Base-by-base conservation (phyloP, 192 early-diverging fungal species). In the Coemansia biformis region DNA sequence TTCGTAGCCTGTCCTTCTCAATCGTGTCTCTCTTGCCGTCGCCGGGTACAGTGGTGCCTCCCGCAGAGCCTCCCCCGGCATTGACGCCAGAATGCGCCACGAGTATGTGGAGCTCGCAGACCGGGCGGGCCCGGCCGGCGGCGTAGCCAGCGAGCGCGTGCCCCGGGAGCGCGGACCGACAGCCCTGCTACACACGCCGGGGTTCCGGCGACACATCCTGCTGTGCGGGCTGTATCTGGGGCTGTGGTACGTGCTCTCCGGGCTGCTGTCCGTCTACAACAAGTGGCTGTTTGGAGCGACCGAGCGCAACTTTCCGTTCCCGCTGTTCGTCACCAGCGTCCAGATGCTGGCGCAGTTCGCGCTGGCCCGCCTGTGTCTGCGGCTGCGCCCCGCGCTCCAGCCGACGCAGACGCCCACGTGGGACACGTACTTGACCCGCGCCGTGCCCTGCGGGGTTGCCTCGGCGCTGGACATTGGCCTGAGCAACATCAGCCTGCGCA, bases 391-490 rank as follows among this genome's bases (percentile, higher is more conserved):
- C 0, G 51, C 35, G 3, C 48, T 89, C 44, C 67, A 79, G 23
- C 90, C 89, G 4, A 67, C 64, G 26, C 59, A 67, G 34, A 39
- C 71, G 34, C 86, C 86, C 0, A 53, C 79, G 0, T 51, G 51
- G 46, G 41, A 62, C 30, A 80, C 87, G 28, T 86, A 86, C 46
- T 30, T 82, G 13, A 80, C 75, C 21, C 86, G 86, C 43, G 85
- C 88, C 5, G 63, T 94, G 6, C 93, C 93, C 0, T 93, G 91
- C 59, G 90, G 86, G 23, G 41, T 93, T 8, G 87, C 93, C 0
- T 89, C 91, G 2, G 88, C 88, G 17, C 51, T 93, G 66, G 93
- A 96, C 56, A 86, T 94, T 51, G 93, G 91, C 3, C 62, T 96
- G 28, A 90, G 89, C 53, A 96, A 94, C 57, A 75, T 85, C 8